phyloP scores from a whole-genome alignment of 768 basidiomycete genomes.

The Saitozyma sp. region DNA sequence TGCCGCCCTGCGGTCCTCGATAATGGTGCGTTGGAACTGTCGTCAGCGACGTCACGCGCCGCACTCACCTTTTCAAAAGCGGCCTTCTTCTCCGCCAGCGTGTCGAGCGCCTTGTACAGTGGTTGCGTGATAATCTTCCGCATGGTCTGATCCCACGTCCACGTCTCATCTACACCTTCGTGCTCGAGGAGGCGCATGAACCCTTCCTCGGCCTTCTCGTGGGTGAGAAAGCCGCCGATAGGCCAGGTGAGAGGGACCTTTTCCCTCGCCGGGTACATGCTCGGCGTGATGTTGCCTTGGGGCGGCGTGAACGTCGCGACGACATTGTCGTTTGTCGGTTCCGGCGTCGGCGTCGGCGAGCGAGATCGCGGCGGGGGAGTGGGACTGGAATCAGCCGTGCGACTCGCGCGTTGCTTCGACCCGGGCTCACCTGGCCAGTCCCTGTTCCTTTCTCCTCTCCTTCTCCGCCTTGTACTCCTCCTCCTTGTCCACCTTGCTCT shows the following conservation, averaged over 20 bases:
- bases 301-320: constrained; percentile 12
- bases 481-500: constrained; percentile 70
- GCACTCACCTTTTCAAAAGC: constrained; percentile 82
- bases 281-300: neutral
- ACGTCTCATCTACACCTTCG: constrained; percentile 83
- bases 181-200: constrained; percentile 86
- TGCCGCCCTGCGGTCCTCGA: constrained; percentile 81
- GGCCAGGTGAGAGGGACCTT: constrained; percentile 16
- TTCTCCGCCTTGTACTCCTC: constrained; percentile 25
- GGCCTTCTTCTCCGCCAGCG: constrained; percentile 89
- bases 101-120: constrained; percentile 88
- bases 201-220: constrained; percentile 89
- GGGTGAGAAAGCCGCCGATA: constrained; percentile 77
- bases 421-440: constrained; percentile 53
- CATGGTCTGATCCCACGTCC: constrained; percentile 99
- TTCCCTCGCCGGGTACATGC: constrained; percentile 1
- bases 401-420: constrained; percentile 3
- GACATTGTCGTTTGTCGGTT: constrained; percentile 11
- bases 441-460: constrained; percentile 61
- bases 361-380: constrained; percentile 23
- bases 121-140: constrained; percentile 97
- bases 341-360: constrained; percentile 24
- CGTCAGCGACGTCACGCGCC: neutral
- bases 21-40: constrained; percentile 75
- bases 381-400: constrained; percentile 6